Conservation (phyloP, 2,329 filamentous ascomycete genomes). For the Calonectria crousiana region DNA sequence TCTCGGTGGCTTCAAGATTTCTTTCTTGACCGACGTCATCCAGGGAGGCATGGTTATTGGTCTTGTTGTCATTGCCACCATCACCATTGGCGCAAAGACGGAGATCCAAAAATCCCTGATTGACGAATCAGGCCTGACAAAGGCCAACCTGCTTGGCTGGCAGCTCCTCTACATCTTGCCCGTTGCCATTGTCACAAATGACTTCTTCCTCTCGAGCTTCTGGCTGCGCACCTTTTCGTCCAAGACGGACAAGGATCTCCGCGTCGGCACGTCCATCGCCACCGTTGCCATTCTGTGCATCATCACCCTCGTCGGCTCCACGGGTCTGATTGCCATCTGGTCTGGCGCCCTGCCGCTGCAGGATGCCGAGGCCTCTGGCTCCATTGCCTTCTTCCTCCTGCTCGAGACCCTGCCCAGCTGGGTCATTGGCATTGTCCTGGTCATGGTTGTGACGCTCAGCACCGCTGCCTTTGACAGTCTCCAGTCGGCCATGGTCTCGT, state of each 20-base stretch:
- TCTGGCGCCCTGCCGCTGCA: conserved; percentile 74
- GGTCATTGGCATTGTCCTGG: conserved; percentile 85
- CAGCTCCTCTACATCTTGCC: conserved; percentile 88
- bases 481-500: conserved; percentile 88
- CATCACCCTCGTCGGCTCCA: conserved; percentile 77
- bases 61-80: conserved; percentile 80
- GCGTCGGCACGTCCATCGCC: conserved; percentile 79
- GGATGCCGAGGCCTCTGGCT: conserved; percentile 68
- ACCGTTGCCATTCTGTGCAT: conserved; percentile 74
- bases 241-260: conserved; percentile 82
- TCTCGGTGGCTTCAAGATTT: conserved; percentile 85
- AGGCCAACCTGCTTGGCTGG: conserved; percentile 81
- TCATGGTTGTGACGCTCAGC: conserved; percentile 83
- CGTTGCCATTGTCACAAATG: conserved; percentile 83
- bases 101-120: conserved; percentile 78
- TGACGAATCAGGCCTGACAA: conserved; percentile 75
- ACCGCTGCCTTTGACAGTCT: conserved; percentile 85
- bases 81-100: conserved; percentile 82
- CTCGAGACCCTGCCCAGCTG: conserved; percentile 79
- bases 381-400: conserved; percentile 81
- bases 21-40: conserved; percentile 85
- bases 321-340: conserved; percentile 83
- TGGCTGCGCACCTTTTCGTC: conserved; percentile 89
- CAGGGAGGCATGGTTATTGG: conserved; percentile 83
- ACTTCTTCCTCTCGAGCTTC: conserved; percentile 88